Evolutionary conservation across 2,329 filamentous ascomycete species (phyloP).

Genomic region (Fusarium ambrosium): DNA sequence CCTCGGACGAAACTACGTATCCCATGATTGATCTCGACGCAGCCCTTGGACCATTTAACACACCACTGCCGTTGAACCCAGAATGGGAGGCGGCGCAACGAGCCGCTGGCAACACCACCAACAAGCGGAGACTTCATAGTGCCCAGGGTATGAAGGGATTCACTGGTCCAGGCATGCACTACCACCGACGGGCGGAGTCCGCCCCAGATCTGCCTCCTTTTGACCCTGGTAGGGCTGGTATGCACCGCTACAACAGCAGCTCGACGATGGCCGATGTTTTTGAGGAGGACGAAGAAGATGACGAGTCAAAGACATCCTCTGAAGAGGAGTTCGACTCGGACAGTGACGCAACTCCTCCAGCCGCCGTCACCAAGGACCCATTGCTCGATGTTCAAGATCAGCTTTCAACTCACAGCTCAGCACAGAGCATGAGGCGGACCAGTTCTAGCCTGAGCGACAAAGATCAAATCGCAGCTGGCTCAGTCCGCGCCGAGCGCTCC

Average conservation of each 20-base stretch:
- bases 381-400: constrained; percentile 42
- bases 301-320: constrained; percentile 54
- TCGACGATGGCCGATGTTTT: constrained; percentile 89
- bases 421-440: constrained; percentile 56
- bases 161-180: constrained; percentile 77
- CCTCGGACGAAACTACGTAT: constrained; percentile 73
- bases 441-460: constrained; percentile 61
- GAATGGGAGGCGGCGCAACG: constrained; percentile 78
- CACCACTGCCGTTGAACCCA: constrained; percentile 73
- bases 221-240: constrained; percentile 69
- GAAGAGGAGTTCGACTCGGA: constrained; percentile 66
- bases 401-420: constrained; percentile 39
- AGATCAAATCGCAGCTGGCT: constrained; percentile 45
- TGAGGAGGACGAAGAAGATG: constrained; percentile 82
- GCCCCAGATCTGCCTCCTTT: constrained; percentile 85
- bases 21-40: constrained; percentile 95
- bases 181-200: constrained; percentile 83
- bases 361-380: constrained; percentile 39
- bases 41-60: constrained; percentile 92
- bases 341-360: constrained; percentile 54
- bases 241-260: constrained; percentile 74
- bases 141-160: constrained; percentile 79
- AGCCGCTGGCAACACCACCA: constrained; percentile 65
- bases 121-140: constrained; percentile 81
- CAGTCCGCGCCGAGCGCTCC: constrained; percentile 63